These are phyloP conservation scores for Nannochloris sp. DNA, from an alignment of 139 green algal species.

Conservation along the genomic window DNA sequence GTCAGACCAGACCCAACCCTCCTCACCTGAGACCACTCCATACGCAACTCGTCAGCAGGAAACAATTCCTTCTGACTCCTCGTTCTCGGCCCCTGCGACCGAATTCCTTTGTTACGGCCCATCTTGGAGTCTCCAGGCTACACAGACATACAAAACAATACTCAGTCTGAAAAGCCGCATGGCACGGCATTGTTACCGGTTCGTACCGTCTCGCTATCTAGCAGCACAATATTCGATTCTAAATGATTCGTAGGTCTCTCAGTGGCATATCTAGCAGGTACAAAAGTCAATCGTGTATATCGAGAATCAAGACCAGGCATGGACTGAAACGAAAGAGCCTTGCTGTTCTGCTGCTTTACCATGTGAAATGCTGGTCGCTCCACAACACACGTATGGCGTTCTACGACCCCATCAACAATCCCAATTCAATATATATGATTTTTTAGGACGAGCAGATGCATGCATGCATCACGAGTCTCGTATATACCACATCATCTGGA, in stretches of 20 bases:
- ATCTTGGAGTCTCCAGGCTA: too few relatives aligned
- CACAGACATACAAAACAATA: too few relatives aligned
- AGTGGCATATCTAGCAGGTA: neutral
- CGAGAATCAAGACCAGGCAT: neutral
- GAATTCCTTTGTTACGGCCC: neutral
- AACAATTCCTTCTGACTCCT: neutral
- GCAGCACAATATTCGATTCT: neutral
- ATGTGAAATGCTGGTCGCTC: too few relatives aligned
- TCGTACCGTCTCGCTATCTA: neutral
- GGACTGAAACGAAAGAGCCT: neutral
- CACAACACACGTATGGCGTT: too few relatives aligned
- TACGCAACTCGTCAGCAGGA: neutral
- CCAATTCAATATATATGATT: too few relatives aligned
- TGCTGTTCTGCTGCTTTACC: too few relatives aligned
- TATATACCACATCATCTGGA: too few relatives aligned
- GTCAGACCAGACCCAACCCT: constrained; percentile 59
- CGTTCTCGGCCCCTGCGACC: neutral
- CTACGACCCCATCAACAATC: too few relatives aligned
- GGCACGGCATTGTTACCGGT: neutral
- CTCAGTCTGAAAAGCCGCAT: neutral
- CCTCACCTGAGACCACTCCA: neutral
- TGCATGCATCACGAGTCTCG: too few relatives aligned
- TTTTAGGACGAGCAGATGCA: too few relatives aligned
- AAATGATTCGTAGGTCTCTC: neutral
- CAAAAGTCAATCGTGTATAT: neutral